Conservation (phyloP, 176 grass and related monocot species). For the Olyra latifolia region DNA sequence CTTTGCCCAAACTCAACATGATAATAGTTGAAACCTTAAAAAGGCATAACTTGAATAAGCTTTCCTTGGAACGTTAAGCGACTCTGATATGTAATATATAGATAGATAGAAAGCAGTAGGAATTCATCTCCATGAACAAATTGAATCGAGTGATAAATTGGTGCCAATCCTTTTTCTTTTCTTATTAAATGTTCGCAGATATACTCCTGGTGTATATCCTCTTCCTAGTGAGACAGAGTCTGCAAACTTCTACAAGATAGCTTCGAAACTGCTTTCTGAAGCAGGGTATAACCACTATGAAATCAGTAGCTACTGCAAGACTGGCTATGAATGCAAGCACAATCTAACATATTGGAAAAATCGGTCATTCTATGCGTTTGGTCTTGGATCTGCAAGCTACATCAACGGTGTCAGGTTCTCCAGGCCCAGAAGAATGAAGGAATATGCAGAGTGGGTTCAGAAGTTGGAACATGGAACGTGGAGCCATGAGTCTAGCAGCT, state of each 20-base stretch:
- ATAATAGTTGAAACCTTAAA: not conserved
- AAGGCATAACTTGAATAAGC: not conserved
- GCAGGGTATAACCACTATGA: conserved; percentile 82
- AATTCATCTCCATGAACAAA: not conserved
- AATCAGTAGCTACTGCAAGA: conserved; percentile 88
- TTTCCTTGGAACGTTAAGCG: not conserved
- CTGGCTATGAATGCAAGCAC: conserved; percentile 86
- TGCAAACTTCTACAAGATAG: conserved; percentile 81
- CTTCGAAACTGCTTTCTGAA: conserved; percentile 66
- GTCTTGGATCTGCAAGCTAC: conserved; percentile 83
- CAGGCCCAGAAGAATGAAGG: conserved; percentile 78
- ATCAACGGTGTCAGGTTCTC: conserved; percentile 73
- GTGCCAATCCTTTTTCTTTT: not conserved
- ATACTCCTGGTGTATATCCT: conserved; percentile 76
- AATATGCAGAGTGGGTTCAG: conserved; percentile 76
- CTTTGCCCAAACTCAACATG: not conserved
- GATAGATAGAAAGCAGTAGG: not conserved
- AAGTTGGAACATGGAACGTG: conserved; percentile 56
- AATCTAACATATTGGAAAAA: conserved; percentile 83
- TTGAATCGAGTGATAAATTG: not conserved
- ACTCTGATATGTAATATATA: not conserved
- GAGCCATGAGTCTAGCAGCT: conserved; percentile 28
- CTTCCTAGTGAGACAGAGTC: conserved; percentile 69
- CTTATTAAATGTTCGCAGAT: conserved; percentile 44
- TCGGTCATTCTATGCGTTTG: conserved; percentile 77